Percentiles rank a stretch among this genome's conserved stretches.
Evolutionary conservation across 108 stramenopile species (phyloP).

Genomic region (Stephanodiscus minutulus): DNA sequence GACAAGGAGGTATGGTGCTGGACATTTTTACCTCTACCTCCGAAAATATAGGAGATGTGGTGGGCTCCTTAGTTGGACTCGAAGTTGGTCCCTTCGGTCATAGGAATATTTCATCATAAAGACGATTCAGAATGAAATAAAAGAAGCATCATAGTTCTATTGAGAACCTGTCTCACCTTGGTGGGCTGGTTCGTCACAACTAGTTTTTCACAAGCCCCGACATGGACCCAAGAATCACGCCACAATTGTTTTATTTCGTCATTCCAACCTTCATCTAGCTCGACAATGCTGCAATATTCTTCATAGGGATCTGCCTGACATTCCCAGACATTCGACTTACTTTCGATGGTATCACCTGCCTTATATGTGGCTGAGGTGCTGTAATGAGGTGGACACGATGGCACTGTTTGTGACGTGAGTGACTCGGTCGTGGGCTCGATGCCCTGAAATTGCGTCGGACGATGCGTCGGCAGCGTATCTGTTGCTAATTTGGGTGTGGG

Average conservation of each 20-base stretch:
- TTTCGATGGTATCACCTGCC: background rate
- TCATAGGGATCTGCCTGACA: slow-evolving; percentile 1
- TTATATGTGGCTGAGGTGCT: background rate
- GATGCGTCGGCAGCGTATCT: too few relatives aligned
- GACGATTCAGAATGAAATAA: background rate
- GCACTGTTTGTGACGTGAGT: background rate
- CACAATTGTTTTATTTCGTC: background rate
- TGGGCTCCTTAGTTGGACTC: background rate
- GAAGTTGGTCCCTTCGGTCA: background rate
- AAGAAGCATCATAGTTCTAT: background rate
- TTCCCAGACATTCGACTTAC: background rate
- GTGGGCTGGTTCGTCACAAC: background rate
- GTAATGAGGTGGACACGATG: background rate
- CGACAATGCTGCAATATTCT: slow-evolving; percentile 3
- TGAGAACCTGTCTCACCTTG: background rate
- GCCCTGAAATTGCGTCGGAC: too few relatives aligned
- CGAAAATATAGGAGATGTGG: background rate
- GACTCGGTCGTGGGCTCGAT: background rate
- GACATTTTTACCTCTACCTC: background rate
- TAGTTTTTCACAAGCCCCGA: background rate
- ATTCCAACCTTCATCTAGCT: background rate
- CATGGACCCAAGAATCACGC: slow-evolving; percentile 4
- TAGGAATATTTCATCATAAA: background rate
- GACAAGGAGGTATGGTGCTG: background rate
- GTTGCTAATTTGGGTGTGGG: too few relatives aligned